Evolutionary conservation across 2,329 filamentous ascomycete species (phyloP).

Genomic region (Pseudopithomyces chartarum): DNA sequence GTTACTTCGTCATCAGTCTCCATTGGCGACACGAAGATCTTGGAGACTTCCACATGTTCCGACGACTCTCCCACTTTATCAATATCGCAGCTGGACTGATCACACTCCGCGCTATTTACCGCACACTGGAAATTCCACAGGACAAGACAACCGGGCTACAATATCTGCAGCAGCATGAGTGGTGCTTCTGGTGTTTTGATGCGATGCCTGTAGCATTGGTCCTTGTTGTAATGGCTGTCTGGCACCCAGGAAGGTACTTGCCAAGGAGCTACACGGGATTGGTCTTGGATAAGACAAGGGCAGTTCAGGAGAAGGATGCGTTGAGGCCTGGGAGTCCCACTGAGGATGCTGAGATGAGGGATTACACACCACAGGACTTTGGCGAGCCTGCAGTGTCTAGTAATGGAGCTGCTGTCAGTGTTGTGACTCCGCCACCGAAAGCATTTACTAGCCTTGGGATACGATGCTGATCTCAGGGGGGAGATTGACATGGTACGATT

Average conservation of each 20-base stretch:
- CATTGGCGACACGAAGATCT: constrained; percentile 38
- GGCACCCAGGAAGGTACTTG: constrained; percentile 50
- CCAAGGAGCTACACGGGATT: constrained; percentile 38
- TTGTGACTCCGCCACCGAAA: neutral
- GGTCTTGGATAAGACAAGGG: constrained; percentile 33
- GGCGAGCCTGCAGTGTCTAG: too few relatives aligned
- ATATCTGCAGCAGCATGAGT: constrained; percentile 58
- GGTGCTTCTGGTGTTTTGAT: constrained; percentile 60
- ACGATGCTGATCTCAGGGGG: neutral
- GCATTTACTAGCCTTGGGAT: neutral
- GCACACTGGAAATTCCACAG: constrained; percentile 59
- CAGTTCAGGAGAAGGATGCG: constrained; percentile 41
- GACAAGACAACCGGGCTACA: constrained; percentile 51
- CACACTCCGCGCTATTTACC: constrained; percentile 58
- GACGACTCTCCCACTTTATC: constrained; percentile 40
- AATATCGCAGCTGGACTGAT: constrained; percentile 38
- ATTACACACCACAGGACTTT: constrained; percentile 34
- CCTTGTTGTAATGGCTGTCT: constrained; percentile 56
- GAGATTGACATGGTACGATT: neutral
- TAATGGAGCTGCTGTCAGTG: too few relatives aligned
- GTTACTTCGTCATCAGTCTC: constrained; percentile 40
- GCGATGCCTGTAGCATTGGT: constrained; percentile 55
- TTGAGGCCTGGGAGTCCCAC: constrained; percentile 20
- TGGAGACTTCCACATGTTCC: constrained; percentile 43
- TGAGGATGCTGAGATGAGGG: constrained; percentile 18